These are phyloP conservation scores for Hericium alpestre DNA, from an alignment of 768 basidiomycete species.

Conservation along the genomic window DNA sequence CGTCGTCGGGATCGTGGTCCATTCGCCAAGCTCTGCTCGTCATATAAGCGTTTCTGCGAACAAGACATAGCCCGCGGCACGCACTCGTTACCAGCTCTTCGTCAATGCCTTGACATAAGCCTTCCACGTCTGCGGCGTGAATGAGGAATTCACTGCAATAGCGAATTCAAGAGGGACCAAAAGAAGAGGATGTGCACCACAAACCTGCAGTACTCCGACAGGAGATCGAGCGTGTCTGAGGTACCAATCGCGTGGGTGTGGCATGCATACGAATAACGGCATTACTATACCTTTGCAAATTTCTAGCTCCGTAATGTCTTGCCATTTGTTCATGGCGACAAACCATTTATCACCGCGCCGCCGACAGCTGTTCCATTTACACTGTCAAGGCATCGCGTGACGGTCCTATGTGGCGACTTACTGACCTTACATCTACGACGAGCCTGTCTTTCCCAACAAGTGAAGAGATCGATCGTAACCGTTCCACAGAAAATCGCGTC, in stretches of 20 bases:
- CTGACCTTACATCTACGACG: slow-evolving; percentile 90
- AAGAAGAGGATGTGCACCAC: slow-evolving; percentile 4
- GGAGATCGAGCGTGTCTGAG: slow-evolving; percentile 63
- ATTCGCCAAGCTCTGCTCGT: slow-evolving; percentile 70
- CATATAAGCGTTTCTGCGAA: slow-evolving; percentile 2
- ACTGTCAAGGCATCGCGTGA: background rate
- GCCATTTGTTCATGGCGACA: slow-evolving; percentile 99
- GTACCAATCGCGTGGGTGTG: background rate
- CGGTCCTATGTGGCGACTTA: background rate
- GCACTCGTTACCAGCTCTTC: slow-evolving; percentile 71
- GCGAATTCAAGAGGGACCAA: background rate
- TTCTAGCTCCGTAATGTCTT: slow-evolving; percentile 89
- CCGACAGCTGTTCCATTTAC: slow-evolving; percentile 54
- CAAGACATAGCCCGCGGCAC: background rate
- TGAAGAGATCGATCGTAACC: slow-evolving; percentile 51
- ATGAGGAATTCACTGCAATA: slow-evolving; percentile 74
- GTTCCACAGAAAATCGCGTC: slow-evolving; percentile 66
- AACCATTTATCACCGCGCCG: slow-evolving; percentile 69
- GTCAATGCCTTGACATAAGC: slow-evolving; percentile 93
- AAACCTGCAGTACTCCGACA: slow-evolving; percentile 78
- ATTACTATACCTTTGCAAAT: slow-evolving; percentile 58
- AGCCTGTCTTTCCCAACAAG: slow-evolving; percentile 74
- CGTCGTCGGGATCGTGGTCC: slow-evolving; percentile 85
- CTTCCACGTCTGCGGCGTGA: slow-evolving; percentile 98
- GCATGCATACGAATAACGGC: background rate